Base-by-base conservation (phyloP, 352 stramenopile species). In the Globisporangium nunn region DNA sequence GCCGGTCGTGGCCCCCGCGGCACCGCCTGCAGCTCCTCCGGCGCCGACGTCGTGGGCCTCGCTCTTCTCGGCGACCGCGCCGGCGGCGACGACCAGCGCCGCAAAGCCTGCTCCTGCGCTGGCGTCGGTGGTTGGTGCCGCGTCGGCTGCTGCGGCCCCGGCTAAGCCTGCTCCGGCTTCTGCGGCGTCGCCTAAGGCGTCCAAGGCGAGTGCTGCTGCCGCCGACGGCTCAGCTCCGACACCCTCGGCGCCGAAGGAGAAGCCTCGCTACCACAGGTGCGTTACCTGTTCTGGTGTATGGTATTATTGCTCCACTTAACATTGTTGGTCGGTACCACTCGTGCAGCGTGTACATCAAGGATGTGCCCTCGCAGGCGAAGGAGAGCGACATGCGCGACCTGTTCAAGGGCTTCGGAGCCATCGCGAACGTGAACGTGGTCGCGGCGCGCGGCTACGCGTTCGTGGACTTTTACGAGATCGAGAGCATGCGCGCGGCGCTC, bases 381-480 rank as follows among this genome's bases (percentile, higher is more conserved):
- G 81, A 93, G 6, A 69, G 54, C 39, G 85, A 95, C 40, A 41
- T 95, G 50, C 81, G 79, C 45, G 79, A 91, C 46, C 64, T 95
- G 48, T 95, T 95, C 68, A 81, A 85, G 67, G 50, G 63, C 52
- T 92, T 86, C 66, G 85, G 85, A 23, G 56, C 76, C 44, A 88
- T 95, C 52, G 85, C 80, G 33, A 78, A 74, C 60, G 72, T 91
- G 45, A 91, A 69, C 43, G 67, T 93, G 3, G 67, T 82, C 28
- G 46, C 56, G 11, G 54, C 67, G 52, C 84, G 83, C 41, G 77
- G 77, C 59, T 91, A 78, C 52, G 85, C 82, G n/a, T 95, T 93
- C 56, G 80, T 95, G 35, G 85, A 95, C 71, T 95, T 76, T 56
- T 72, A 72, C 41, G 82, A 95, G 48, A 56, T 87, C 58, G 80